Conservation (phyloP, 2,329 filamentous ascomycete genomes). For the Fusarium succisae region DNA sequence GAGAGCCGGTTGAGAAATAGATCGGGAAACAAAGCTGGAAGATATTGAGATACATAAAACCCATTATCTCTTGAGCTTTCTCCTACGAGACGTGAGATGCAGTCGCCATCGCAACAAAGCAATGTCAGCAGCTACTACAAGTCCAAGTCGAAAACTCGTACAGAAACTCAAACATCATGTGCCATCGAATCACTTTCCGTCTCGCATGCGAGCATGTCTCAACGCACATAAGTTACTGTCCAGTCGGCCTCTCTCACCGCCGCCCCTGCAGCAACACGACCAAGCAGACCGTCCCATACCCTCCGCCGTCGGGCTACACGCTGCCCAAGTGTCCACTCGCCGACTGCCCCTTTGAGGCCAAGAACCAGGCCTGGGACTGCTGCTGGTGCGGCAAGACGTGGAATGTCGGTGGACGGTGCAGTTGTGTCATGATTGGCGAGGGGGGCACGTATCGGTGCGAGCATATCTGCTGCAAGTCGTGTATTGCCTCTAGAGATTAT, state of each 20-base stretch:
- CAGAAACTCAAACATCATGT: conserved; percentile 50
- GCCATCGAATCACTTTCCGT: conserved; percentile 60
- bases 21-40: not conserved
- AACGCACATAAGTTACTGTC: conserved; percentile 56
- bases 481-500: conserved; percentile 54
- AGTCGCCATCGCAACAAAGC: not conserved
- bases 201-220: conserved; percentile 62
- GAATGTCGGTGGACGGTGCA: conserved; percentile 60
- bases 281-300: conserved; percentile 56
- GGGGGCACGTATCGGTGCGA: conserved; percentile 60
- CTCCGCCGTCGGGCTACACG: conserved; percentile 56
- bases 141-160: not conserved
- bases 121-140: not conserved
- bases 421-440: conserved; percentile 62
- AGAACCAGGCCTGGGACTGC: conserved; percentile 63
- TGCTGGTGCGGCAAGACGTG: conserved; percentile 66
- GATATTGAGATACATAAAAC: conserved; percentile 21
- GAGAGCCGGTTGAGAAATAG: not conserved
- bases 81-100: not conserved
- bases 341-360: conserved; percentile 60
- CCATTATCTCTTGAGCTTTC: not conserved
- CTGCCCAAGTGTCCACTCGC: conserved; percentile 56
- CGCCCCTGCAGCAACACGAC: conserved; percentile 56
- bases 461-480: conserved; percentile 63
- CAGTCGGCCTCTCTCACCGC: conserved; percentile 50